These are phyloP conservation scores for Trametes coccinea DNA, from an alignment of 768 basidiomycete genomes.

Conservation along the genomic window DNA sequence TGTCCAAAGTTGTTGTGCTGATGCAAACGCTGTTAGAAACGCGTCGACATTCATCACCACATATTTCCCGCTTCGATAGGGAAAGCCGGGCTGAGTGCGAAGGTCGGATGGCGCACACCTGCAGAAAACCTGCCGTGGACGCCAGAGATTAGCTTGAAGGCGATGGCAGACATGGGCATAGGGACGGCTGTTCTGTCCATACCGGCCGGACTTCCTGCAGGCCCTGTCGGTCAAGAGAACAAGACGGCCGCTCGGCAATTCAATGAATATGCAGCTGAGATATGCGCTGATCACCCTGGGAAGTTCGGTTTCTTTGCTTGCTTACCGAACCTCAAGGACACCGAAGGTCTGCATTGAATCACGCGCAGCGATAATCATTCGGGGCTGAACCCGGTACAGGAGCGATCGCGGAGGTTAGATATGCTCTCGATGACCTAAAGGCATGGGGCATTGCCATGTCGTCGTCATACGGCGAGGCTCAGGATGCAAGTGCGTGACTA, in stretches of 20 bases:
- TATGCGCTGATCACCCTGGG: conserved; percentile 49
- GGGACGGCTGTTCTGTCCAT: conserved; percentile 67
- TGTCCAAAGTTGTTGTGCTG: not conserved
- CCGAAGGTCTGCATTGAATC: not conserved
- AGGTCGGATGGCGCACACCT: conserved; percentile 64
- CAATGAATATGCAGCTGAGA: conserved; percentile 49
- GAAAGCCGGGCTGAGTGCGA: conserved; percentile 46
- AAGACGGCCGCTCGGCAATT: conserved; percentile 41
- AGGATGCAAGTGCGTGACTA: conserved; percentile 48
- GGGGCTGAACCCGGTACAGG: conserved; percentile 38
- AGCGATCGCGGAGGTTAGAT: conserved; percentile 57
- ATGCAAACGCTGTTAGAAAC: not conserved
- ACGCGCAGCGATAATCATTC: not conserved
- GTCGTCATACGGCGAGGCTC: conserved; percentile 64
- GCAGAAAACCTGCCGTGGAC: conserved; percentile 66
- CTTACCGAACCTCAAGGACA: conserved; percentile 42
- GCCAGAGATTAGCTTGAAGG: conserved; percentile 54
- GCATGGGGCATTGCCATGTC: conserved; percentile 67
- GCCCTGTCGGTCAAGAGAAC: conserved; percentile 41
- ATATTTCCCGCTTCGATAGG: conserved; percentile 55
- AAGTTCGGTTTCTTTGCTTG: conserved; percentile 74
- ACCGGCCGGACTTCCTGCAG: conserved; percentile 52
- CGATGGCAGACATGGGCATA: conserved; percentile 61
- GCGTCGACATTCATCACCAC: conserved; percentile 78
- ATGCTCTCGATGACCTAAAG: conserved; percentile 57